Conservation (phyloP, 1,284 basidiomycete genomes). For the Sphagnurus paluster region DNA sequence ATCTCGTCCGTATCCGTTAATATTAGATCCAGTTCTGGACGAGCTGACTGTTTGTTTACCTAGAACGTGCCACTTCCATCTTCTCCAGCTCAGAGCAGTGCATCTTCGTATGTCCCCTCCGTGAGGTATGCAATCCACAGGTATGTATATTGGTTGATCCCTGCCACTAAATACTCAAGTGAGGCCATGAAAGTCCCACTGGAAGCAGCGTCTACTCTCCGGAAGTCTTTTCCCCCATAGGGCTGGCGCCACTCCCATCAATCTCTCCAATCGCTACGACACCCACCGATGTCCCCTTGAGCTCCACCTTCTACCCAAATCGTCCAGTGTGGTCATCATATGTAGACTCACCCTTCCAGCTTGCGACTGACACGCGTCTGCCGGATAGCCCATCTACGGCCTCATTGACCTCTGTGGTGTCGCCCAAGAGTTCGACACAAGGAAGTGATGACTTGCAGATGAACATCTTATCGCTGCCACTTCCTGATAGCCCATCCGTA, state of each 20-base stretch:
- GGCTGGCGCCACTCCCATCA: slow-evolving; percentile 21
- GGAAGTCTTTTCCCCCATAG: slow-evolving; percentile 24
- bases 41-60: not conserved
- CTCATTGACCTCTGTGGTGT: slow-evolving; percentile 6
- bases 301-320: not conserved
- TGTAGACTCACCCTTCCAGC: slow-evolving; percentile 3
- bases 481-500: slow-evolving; percentile 13
- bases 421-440: slow-evolving; percentile 1
- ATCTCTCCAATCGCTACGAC: slow-evolving; percentile 23
- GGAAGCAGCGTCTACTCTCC: slow-evolving; percentile 13
- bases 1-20: not conserved
- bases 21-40: not conserved
- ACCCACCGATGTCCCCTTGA: slow-evolving; percentile 13
- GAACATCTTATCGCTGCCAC: slow-evolving; percentile 11
- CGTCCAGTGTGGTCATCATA: not conserved
- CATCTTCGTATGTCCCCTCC: not conserved
- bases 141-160: no score
- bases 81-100: not conserved
- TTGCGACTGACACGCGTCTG: slow-evolving; percentile 10
- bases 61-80: not conserved
- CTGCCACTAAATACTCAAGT: no score
- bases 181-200: not conserved
- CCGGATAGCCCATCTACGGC: slow-evolving; percentile 13
- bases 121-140: not conserved
- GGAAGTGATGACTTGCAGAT: not conserved